A percentile compares a stretch with the other conserved stretches of the same genome.
Conservation (phyloP, 768 basidiomycete species). For the Amyloporia xantha region DNA sequence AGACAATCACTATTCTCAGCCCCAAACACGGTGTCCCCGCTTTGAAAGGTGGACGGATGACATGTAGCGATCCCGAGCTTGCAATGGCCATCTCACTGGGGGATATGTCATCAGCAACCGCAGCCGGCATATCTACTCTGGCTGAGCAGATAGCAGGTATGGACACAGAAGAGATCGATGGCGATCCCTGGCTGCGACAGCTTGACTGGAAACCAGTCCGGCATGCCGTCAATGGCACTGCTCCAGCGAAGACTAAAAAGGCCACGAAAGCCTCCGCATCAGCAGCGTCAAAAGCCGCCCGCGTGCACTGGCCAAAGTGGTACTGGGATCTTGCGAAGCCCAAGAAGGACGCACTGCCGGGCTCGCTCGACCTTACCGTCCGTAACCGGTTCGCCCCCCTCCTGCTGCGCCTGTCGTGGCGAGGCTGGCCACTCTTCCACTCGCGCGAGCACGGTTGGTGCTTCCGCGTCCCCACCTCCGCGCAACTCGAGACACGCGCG, state of each 20-base stretch:
- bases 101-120: slow-evolving; percentile 28
- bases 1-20: slow-evolving; percentile 40
- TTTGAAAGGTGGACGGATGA: slow-evolving; percentile 37
- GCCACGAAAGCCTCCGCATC: slow-evolving; percentile 4
- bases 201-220: slow-evolving; percentile 56
- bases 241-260: not conserved
- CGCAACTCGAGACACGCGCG: slow-evolving; percentile 39
- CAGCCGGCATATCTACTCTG: slow-evolving; percentile 32
- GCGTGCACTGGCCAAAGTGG: slow-evolving; percentile 90
- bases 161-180: slow-evolving; percentile 13
- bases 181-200: slow-evolving; percentile 55
- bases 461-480: slow-evolving; percentile 59
- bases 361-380: slow-evolving; percentile 78
- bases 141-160: slow-evolving; percentile 31
- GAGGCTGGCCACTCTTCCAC: slow-evolving; percentile 75
- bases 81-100: slow-evolving; percentile 42
- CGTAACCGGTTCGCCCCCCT: slow-evolving; percentile 79
- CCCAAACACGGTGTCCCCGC: slow-evolving; percentile 40
- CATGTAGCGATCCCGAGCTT: slow-evolving; percentile 35
- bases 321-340: slow-evolving; percentile 86
- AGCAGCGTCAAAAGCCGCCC: slow-evolving; percentile 25
- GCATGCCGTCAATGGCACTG: not conserved
- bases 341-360: slow-evolving; percentile 58
- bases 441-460: slow-evolving; percentile 90
- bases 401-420: slow-evolving; percentile 83